Evolutionary conservation across 2,329 filamentous ascomycete genomes (phyloP), one percentile per base, ranked within the genome.

Genomic region (Scytalidium sp.): DNA sequence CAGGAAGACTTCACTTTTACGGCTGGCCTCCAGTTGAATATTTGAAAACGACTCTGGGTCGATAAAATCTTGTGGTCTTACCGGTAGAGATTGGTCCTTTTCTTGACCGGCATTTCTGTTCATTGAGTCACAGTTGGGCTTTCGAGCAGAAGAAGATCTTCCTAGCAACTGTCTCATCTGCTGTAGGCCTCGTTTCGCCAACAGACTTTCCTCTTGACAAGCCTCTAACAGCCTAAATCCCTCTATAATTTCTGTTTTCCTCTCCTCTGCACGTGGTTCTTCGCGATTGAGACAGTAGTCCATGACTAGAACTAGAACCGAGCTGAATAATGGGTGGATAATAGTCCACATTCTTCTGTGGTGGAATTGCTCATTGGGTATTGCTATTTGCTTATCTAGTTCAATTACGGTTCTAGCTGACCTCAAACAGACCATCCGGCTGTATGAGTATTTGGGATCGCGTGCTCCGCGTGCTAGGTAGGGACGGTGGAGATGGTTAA

Each of bases 401-500:
- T 60, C 58, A 19, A 62, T 52, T 9, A 58, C 59, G 5, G 47
- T 54, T 3, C 67, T 63, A 3, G 68, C 65, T 6, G 59, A 60
- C 8, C 66, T 59, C 13, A 70, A 53, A 53, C 67, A 70, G 1
- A 68, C 56, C 45, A 67, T 60, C 23, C 66, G 58, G 6, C 67
- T 71, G 42, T 61, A 64, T 7, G 56, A 55, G 44, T 65, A 69
- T 13, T 58, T 47, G 13, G 62, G 48, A 19, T 69, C 63, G 5
- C 56, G 57, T 1, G 59, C 57, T 5, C 56, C 62, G 21, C 56
- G 63, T 3, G 60, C 59, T 2, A 70, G 55, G 41, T 66, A 71
- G 3, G 69, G 67, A 4, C 70, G 56, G 50, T 72, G 70, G 7
- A 72, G 53, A 42, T 66, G 65, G 29, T 69, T 66, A 36, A 66